Evolutionary conservation across 345 rosid genomes (phyloP).

Genomic region (Bruguiera parviflora): DNA sequence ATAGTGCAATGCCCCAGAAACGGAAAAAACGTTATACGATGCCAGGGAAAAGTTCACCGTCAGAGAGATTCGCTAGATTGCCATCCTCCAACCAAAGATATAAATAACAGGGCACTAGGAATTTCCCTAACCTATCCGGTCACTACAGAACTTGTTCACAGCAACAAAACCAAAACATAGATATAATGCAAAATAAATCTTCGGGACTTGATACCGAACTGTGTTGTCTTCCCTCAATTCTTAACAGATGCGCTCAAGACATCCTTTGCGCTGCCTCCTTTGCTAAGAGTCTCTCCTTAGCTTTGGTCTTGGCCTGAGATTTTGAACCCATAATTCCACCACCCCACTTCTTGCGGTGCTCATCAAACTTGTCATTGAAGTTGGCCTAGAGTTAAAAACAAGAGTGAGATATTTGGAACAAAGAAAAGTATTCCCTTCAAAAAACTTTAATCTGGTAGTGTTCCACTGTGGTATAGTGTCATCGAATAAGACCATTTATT

Average conservation of each 20-base stretch:
- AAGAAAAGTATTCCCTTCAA: neutral
- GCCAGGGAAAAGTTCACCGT: no score
- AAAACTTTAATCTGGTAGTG: no score
- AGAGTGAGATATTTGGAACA: neutral
- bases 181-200: neutral
- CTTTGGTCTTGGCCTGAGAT: slow-evolving; percentile 74
- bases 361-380: slow-evolving; percentile 69
- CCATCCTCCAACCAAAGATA: neutral
- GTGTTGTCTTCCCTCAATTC: neutral
- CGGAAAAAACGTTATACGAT: no score
- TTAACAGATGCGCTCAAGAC: slow-evolving; percentile 22
- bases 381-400: slow-evolving; percentile 41
- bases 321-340: slow-evolving; percentile 92
- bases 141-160: neutral
- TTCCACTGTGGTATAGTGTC: neutral
- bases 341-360: slow-evolving; percentile 78
- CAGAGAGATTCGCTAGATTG: neutral
- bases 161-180: neutral
- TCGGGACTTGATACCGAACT: neutral
- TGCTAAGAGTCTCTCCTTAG: slow-evolving; percentile 60
- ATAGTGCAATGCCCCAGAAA: no score
- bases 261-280: slow-evolving; percentile 81
- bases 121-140: neutral
- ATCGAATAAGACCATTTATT: neutral
- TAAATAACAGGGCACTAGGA: neutral